Evolutionary conservation across 192 early-diverging fungal species (phyloP), one percentile per base, ranked within the genome.

Genomic region (Coemansia sp.): DNA sequence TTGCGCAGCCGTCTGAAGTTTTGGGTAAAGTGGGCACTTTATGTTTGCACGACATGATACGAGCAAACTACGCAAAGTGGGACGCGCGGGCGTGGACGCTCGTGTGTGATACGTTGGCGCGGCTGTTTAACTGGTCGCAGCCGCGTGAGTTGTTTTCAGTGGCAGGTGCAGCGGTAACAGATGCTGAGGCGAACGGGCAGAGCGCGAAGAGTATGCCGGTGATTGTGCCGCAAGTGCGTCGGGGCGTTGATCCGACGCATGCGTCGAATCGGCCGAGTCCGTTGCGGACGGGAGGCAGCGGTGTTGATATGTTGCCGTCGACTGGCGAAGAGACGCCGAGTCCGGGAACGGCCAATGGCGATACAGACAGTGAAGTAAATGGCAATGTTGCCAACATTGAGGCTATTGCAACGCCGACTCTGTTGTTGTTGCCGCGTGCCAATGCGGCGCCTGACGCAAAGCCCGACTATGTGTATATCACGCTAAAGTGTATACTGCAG

Each of bases 1-100:
- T 97, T 73, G 88, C 86, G 22, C 95, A 96, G 87, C 93, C 94
- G 70, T 94, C 94, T 61, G 93, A 97, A 71, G 87, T 93, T 1
- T 75, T 97, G 66, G 90, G 92, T 22, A 79, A 89, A 55, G 94
- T 97, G 55, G 95, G 95, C 6, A 90, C 90, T 11, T 89, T 90
- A 27, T 97, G 95, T 57, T 69, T 97, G 56, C 93, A 95, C 72
- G 93, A 95, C 60, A 84, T 95, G 57, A 83, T 97, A 22, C 90
- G 91, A 57, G 68, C 70, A 24, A 97, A 97, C 69, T 83, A 86
- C n/a, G 43, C 73, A 29, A 89, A 88, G 66, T 86, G 94, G 54
- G 87, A 90, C 60, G 75, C 77, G 4, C 75, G 70, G 11, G 85
- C 86, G 11, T 97, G 95, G 93, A 84, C 81, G 22, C 71, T 87